Base-by-base conservation (phyloP, 768 basidiomycete species). In the Podaxis sp. region DNA sequence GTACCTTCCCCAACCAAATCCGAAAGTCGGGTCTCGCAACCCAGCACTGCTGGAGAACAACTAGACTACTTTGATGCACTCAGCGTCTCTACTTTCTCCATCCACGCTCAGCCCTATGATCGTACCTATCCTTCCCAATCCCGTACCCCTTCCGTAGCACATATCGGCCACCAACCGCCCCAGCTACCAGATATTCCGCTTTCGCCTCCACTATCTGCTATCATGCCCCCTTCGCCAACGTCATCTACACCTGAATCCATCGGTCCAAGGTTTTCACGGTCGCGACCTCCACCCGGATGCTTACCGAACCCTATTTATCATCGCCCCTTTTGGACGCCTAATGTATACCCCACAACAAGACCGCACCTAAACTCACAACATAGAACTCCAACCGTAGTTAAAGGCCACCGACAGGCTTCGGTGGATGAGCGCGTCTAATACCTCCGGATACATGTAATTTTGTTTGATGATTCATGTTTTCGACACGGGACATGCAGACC, bases 361-460 rank as follows among this genome's bases (percentile, higher is more conserved):
- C 56, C 58, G 22, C 63, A 64, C 65, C 60, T 24, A 20, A 57
- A 44, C n/a, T 6, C 52, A 15, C 13, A 51, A 13, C 20, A 53
- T 10, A 65, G 63, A 11, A 66, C 68, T 44, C 7, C 62, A n/a
- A n/a, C n/a, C n/a, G n/a, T n/a, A n/a, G 64, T 70, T 22, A 66
- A 67, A 20, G 62, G 68, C 33, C 67, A 70, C 56, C 66, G 66
- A 56, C 66, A 70, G 48, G 70, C 68, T 28, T 72, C 71, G 37
- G 63, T 65, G 40, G 71, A 72, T 53, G 52, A 64, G 15, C 57
- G 68, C 4, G 65, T 58, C 28, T 68, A 66, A 66, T 44, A 6
- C 28, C 33, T 12, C n/a, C n/a, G n/a, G 24, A 20, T 22, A 11
- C 46, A n/a, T n/a, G n/a, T n/a, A n/a, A n/a, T 28, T 20, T 2